Base-by-base conservation (phyloP, 805 yeast species). In the Saccharomycopsis fermentans region DNA sequence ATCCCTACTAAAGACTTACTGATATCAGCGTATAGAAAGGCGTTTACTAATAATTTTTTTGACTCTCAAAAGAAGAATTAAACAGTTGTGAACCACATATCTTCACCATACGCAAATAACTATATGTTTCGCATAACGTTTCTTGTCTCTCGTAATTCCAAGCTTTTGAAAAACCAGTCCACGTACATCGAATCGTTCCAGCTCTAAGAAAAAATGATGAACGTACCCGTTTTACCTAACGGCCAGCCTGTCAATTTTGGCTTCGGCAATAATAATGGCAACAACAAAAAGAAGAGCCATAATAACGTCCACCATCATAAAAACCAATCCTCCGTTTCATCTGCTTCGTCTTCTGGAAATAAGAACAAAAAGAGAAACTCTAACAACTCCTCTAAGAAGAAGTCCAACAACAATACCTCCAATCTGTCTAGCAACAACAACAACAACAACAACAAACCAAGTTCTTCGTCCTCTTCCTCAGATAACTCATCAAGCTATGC, bases 241-340 rank as follows among this genome's bases (percentile, higher is more conserved):
- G 63, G 63, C 47, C 59, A 58, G 24, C 63, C 63, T 26, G 62
- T 61, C 29, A 58, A 56, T 37, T 61, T 61, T 56, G 63, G 63
- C 26, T 50, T 9, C 52, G 29, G 54, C 56, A 40, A 26, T 26
- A 58, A 43, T 53, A 26, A 39, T 34, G 48, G 50, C 32, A 55
- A 51, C 37, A 56, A 56, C 12, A 27, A 35, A 19, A 51, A 58
- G n/a, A 51, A 37, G 27, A 32, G 16, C 43, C 26, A 29, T 14
- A 55, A 14, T 21, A 39, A 27, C 17, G 11, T 24, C n/a, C 54
- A 48, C 27, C 50, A 24, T n/a, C 53, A 37, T 12, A 58, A 36
- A 27, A 53, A 55, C 52, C 50, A 43, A 9, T 43, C 50, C 4
- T 43, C 50, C 12, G 16, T 26, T 6, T 43, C 50, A 26, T 43